These are phyloP conservation scores for Sporothrix mexicana DNA, from an alignment of 2,329 filamentous ascomycete species.

Conservation along the genomic window DNA sequence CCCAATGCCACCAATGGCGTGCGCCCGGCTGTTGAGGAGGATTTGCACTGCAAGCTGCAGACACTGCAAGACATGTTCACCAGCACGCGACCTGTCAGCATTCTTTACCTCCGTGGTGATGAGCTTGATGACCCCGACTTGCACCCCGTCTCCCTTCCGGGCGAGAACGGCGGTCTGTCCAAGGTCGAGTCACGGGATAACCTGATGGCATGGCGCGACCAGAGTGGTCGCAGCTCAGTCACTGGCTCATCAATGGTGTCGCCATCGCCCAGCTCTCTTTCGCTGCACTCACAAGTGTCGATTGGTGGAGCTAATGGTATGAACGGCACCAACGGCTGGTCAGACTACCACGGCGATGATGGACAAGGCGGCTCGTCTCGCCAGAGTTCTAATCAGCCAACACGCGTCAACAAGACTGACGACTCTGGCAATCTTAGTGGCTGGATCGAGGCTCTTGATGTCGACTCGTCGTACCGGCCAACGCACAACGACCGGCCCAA, in stretches of 20 bases:
- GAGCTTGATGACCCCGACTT: constrained; percentile 80
- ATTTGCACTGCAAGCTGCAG: constrained; percentile 77
- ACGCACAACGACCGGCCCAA: constrained; percentile 72
- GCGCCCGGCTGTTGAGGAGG: constrained; percentile 69
- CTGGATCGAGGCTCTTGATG: constrained; percentile 89
- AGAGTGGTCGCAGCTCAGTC: constrained; percentile 63
- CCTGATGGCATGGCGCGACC: constrained; percentile 54
- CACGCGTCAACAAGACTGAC: constrained; percentile 59
- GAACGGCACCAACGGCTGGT: constrained; percentile 27
- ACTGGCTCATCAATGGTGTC: constrained; percentile 67
- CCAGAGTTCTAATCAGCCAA: constrained; percentile 59
- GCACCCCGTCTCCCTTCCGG: constrained; percentile 74
- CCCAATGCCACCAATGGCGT: constrained; percentile 38
- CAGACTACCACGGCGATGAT: constrained; percentile 34
- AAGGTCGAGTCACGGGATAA: constrained; percentile 58
- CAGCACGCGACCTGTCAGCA: constrained; percentile 77
- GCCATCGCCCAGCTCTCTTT: constrained; percentile 69
- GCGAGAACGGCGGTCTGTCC: constrained; percentile 67
- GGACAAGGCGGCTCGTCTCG: constrained; percentile 52
- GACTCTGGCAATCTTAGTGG: constrained; percentile 71
- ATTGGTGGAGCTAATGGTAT: constrained; percentile 45
- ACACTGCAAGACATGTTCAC: constrained; percentile 87
- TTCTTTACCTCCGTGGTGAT: constrained; percentile 77
- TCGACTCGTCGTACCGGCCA: constrained; percentile 84
- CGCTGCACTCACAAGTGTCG: constrained; percentile 63